Evolutionary conservation across 1,284 basidiomycete genomes (phyloP), one percentile per base, ranked within the genome.

Genomic region (Trichosporon sp.): DNA sequence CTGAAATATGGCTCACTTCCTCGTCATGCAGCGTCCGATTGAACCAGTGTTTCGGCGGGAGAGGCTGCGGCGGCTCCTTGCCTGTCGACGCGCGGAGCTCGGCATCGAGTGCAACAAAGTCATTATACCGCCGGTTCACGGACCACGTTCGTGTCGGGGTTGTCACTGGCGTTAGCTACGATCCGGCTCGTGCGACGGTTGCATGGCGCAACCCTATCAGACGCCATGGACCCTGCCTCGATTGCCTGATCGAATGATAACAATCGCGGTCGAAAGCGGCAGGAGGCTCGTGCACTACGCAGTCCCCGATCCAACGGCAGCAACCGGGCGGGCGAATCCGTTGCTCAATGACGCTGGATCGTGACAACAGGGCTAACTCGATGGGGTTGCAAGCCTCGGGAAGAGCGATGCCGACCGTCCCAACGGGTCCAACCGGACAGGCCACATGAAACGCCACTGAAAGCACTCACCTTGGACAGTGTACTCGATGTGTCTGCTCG

Each of bases 71-170:
- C 12, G 94, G 92, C 31, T 90, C 84, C 32, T 89, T 87, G 40
- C 90, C 89, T 11, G 88, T 88, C 8, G 89, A 87, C 77, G 91
- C 91, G 26, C 88, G 88, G 75, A 98, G 89, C 78, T 94, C 91
- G 46, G 88, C 88, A 83, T 97, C 88, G 26, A 98, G 89, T 74
- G 93, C 90, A 76, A 89, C 89, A 85, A 98, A 98, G 82, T 97
- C 94, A 56, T 93, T 96, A 85, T 97, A 98, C 69, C 96, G 91
- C 71, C 92, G 88, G 88, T 92, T 92, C 86, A 97, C 92, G 61
- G 91, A 89, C 95, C 95, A 98, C 80, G 92, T 91, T 74, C 92
- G 90, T 11, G 79, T 84, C 0, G 83, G 81, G 1, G 83, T 84
- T 4, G 83, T 76, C 51, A 84, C 83, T 84, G 71, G 66, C 4